Conservation (phyloP, 139 green algal genomes). For the Picocystis salinarum region DNA sequence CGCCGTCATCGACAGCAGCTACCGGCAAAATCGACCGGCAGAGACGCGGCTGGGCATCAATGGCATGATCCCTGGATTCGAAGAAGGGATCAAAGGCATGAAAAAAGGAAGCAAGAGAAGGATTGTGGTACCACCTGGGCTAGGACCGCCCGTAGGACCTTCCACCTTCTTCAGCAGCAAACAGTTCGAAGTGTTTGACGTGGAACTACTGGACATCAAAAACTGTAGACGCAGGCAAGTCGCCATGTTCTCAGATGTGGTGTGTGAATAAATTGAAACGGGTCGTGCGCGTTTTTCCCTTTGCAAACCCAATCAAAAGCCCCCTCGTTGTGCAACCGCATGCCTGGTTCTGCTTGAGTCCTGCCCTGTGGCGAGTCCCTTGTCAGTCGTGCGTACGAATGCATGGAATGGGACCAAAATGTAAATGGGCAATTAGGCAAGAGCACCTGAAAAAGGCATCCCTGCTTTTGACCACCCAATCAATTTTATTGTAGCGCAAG, state of each 20-base stretch:
- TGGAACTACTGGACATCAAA: slow-evolving; percentile 61
- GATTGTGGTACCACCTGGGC: slow-evolving; percentile 78
- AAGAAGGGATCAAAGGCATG: slow-evolving; percentile 81
- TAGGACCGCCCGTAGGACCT: slow-evolving; percentile 87
- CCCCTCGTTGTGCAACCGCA: too few species aligned
- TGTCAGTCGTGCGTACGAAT: too few species aligned
- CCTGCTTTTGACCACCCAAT: too few species aligned
- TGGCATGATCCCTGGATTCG: slow-evolving; percentile 95
- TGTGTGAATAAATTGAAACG: slow-evolving; percentile 43
- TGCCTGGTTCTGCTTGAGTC: too few species aligned
- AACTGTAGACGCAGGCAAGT: slow-evolving; percentile 44
- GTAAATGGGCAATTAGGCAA: too few species aligned
- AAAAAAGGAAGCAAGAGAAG: slow-evolving; percentile 54
- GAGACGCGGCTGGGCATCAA: slow-evolving; percentile 65
- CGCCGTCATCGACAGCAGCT: slow-evolving; percentile 70
- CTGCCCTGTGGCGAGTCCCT: too few species aligned
- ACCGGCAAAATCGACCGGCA: slow-evolving; percentile 54
- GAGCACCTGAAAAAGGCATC: too few species aligned
- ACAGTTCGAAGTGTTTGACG: slow-evolving; percentile 95
- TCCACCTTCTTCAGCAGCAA: slow-evolving; percentile 96
- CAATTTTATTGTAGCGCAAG: too few species aligned
- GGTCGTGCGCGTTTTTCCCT: too few species aligned
- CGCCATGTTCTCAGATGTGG: slow-evolving; percentile 61
- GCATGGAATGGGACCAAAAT: too few species aligned
- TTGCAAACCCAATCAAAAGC: too few species aligned